phyloP scores from a whole-genome alignment of 306 rosid genomes.

The Pterocarpus macrocarpus region DNA sequence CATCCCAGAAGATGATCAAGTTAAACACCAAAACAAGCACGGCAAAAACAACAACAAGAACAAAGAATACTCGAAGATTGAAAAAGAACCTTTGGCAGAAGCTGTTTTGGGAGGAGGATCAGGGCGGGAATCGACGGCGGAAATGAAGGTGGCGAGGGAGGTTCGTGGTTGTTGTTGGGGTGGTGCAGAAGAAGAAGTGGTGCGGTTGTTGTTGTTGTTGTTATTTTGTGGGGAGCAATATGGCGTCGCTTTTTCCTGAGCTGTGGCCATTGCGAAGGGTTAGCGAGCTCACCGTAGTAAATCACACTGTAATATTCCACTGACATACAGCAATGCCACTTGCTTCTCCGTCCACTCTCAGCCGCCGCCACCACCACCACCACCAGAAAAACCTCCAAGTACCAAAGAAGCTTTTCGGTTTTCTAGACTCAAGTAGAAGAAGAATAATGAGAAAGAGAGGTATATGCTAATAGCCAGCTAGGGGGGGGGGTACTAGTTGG shows the following conservation, averaged over 20 bases:
- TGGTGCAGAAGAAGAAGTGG: slow-evolving; percentile 45
- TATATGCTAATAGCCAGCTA: too few species aligned
- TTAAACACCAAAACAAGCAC: not conserved
- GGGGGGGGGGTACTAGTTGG: too few species aligned
- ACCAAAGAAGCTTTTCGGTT: too few species aligned
- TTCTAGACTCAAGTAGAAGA: too few species aligned
- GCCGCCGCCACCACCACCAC: slow-evolving; percentile 19
- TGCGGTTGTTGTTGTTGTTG: not conserved
- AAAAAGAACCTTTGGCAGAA: slow-evolving; percentile 67
- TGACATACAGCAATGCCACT: slow-evolving; percentile 75
- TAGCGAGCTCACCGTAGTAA: slow-evolving; percentile 71
- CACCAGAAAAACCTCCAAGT: too few species aligned
- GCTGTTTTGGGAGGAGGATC: slow-evolving; percentile 61
- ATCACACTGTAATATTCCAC: slow-evolving; percentile 68
- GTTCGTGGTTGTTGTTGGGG: slow-evolving; percentile 33
- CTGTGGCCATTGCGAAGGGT: slow-evolving; percentile 91
- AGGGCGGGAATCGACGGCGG: slow-evolving; percentile 57
- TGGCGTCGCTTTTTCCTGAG: slow-evolving; percentile 89
- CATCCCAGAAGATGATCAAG: not conserved
- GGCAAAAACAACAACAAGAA: not conserved
- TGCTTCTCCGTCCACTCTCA: not conserved
- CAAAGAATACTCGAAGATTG: not conserved
- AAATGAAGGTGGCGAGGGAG: slow-evolving; percentile 56
- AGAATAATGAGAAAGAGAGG: too few species aligned
- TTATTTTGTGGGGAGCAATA: slow-evolving; percentile 44